phyloP scores from a whole-genome alignment of 2,329 filamentous ascomycete genomes.

The Rhinocladiella mackenziei region DNA sequence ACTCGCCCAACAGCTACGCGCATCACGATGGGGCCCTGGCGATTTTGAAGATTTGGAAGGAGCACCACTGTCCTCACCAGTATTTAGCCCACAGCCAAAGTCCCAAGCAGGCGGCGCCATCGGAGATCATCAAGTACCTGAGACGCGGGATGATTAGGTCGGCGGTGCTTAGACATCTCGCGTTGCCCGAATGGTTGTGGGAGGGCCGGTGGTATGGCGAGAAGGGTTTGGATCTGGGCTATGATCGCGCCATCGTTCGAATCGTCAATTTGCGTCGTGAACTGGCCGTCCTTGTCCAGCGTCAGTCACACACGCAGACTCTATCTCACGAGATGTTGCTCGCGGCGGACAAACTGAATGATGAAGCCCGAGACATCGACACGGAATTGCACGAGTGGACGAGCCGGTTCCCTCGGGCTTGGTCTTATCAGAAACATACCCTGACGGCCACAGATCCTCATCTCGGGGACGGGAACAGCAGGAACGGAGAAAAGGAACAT shows the following conservation, averaged over 20 bases:
- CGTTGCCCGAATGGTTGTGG: slow-evolving; percentile 33
- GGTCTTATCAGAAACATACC: slow-evolving; percentile 15
- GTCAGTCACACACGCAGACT: background rate
- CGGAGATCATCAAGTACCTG: slow-evolving; percentile 31
- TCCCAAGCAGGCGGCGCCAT: too few relatives aligned
- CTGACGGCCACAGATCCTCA: slow-evolving; percentile 1
- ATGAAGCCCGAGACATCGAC: slow-evolving; percentile 16
- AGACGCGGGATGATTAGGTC: slow-evolving; percentile 32
- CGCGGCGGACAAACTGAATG: slow-evolving; percentile 7
- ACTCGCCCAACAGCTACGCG: slow-evolving; percentile 36
- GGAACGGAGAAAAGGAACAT: slow-evolving; percentile 15
- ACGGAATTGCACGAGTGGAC: slow-evolving; percentile 17
- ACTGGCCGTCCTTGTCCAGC: background rate
- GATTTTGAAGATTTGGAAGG: slow-evolving; percentile 33
- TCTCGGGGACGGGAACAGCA: too few relatives aligned
- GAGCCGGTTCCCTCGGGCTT: slow-evolving; percentile 8
- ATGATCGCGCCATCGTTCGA: slow-evolving; percentile 31
- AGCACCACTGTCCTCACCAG: slow-evolving; percentile 8
- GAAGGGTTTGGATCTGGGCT: slow-evolving; percentile 31
- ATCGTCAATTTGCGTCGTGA: slow-evolving; percentile 26
- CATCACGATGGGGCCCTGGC: slow-evolving; percentile 34
- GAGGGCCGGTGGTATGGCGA: slow-evolving; percentile 34
- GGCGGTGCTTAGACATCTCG: slow-evolving; percentile 27
- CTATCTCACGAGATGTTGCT: background rate
- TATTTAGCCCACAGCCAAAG: background rate